Percentiles rank a stretch among this genome's conserved stretches.
Evolutionary conservation across 371 early-diverging fungal species (phyloP).

Genomic region (Mortierella sp.): DNA sequence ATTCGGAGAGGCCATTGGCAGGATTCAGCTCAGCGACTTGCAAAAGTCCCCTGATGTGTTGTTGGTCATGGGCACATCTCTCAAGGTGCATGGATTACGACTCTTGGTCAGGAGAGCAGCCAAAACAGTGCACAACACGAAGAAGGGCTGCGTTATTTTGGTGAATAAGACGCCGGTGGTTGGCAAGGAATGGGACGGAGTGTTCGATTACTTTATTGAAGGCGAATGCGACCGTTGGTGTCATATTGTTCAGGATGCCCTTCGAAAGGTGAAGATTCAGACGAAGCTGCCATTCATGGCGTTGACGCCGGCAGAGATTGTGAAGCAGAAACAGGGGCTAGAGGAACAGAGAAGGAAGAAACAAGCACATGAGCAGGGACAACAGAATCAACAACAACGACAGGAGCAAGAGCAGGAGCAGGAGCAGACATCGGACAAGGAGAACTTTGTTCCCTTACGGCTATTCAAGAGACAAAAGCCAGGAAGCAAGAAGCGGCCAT

Average conservation of each 20-base stretch:
- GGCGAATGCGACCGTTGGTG: constrained; percentile 84
- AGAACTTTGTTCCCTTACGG: constrained; percentile 18
- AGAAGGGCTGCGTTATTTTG: constrained; percentile 64
- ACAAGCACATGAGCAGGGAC: constrained; percentile 5
- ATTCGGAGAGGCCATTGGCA: constrained; percentile 86
- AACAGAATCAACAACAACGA: no score
- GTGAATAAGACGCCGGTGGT: constrained; percentile 71
- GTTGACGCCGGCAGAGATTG: constrained; percentile 24
- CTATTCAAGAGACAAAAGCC: constrained; percentile 23
- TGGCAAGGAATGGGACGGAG: constrained; percentile 81
- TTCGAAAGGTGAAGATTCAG: constrained; percentile 50
- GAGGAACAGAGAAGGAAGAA: constrained; percentile 13
- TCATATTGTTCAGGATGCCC: constrained; percentile 51
- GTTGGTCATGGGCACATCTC: constrained; percentile 98
- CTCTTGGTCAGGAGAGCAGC: constrained; percentile 91
- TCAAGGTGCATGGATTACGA: constrained; percentile 95
- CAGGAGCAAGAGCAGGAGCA: constrained; percentile 28
- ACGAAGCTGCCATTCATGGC: constrained; percentile 52
- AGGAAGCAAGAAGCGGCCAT: constrained; percentile 20
- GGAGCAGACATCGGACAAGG: constrained; percentile 44
- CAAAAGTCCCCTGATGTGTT: constrained; percentile 86
- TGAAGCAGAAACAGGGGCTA: constrained; percentile 27
- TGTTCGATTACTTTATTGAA: constrained; percentile 90
- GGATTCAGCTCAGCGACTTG: constrained; percentile 72
- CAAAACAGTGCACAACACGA: constrained; percentile 63